A percentile compares a stretch with the other conserved stretches of the same genome.
phyloP scores from a whole-genome alignment of 768 basidiomycete genomes.

The Pleurotus giganteus region DNA sequence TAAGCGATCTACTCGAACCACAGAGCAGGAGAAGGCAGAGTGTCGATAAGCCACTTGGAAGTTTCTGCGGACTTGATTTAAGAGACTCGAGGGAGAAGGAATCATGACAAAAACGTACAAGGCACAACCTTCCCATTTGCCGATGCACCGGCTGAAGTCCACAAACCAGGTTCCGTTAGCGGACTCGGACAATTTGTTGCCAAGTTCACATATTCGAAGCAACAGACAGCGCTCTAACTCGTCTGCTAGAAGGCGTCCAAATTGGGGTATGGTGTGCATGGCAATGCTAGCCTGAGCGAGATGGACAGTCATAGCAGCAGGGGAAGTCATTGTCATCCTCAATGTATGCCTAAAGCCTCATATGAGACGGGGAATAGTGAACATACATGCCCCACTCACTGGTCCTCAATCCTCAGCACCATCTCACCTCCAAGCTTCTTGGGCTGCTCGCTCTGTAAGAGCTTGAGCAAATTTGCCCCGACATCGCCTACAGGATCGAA shows the following conservation, averaged over 20 bases:
- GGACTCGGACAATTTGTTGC: constrained; percentile 47
- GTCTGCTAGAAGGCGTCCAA: constrained; percentile 70
- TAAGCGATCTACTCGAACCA: constrained; percentile 46
- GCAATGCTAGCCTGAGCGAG: constrained; percentile 75
- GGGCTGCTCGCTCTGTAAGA: constrained; percentile 38
- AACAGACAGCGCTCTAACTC: constrained; percentile 76
- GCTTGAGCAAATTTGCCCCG: constrained; percentile 54
- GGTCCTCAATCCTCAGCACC: constrained; percentile 64
- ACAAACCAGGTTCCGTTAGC: constrained; percentile 78
- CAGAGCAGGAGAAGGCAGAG: constrained; percentile 54
- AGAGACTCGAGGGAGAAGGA: background rate
- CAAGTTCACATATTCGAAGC: constrained; percentile 65
- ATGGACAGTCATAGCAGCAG: constrained; percentile 75
- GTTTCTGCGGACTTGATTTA: constrained; percentile 59
- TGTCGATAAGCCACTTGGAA: constrained; percentile 57
- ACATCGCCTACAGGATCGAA: constrained; percentile 69
- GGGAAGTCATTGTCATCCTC: constrained; percentile 73
- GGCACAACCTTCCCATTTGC: constrained; percentile 77
- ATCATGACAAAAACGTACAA: constrained; percentile 46
- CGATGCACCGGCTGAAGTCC: constrained; percentile 68
- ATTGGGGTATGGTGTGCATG: constrained; percentile 73
- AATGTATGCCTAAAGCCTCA: constrained; percentile 55
- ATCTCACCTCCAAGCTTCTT: constrained; percentile 68
- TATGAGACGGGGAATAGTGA: background rate
- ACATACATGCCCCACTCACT: constrained; percentile 33